Percentiles rank a stretch among this genome's conserved stretches.
Conservation (phyloP, 2,329 filamentous ascomycete species). For the Pseudocercospora ulei region DNA sequence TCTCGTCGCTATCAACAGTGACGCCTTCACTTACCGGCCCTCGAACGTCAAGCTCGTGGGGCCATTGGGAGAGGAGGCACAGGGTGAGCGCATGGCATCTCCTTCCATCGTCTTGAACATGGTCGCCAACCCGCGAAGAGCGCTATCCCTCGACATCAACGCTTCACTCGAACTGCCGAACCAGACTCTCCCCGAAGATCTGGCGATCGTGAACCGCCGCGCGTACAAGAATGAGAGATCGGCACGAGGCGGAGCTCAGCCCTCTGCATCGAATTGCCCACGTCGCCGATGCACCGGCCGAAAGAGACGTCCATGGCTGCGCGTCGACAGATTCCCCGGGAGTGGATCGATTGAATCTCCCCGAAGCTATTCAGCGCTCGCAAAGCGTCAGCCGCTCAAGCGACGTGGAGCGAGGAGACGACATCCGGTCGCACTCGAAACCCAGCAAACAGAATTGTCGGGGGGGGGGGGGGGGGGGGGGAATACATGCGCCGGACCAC, state of each 20-base stretch:
- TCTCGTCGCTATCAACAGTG: conserved; percentile 54
- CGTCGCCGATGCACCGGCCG: conserved; percentile 44
- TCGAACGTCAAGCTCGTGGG: conserved; percentile 52
- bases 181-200: conserved; percentile 43
- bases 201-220: conserved; percentile 42
- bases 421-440: conserved; percentile 48
- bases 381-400: conserved; percentile 32
- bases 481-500: conserved; percentile 17
- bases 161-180: conserved; percentile 54
- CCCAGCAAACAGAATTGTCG: conserved; percentile 27
- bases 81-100: conserved; percentile 31
- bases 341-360: conserved; percentile 45
- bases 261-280: conserved; percentile 42
- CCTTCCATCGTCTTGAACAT: conserved; percentile 52
- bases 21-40: conserved; percentile 62
- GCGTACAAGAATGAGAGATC: conserved; percentile 47
- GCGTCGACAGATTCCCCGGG: conserved; percentile 50
- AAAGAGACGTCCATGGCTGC: conserved; percentile 51
- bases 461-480: no score
- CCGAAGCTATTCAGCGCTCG: conserved; percentile 39
- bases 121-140: conserved; percentile 53
- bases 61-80: conserved; percentile 50
- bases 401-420: conserved; percentile 38
- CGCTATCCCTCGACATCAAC: conserved; percentile 54
- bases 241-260: conserved; percentile 34